Conservation (phyloP, 2,329 filamentous ascomycete genomes). For the Xylariaceae sp. region DNA sequence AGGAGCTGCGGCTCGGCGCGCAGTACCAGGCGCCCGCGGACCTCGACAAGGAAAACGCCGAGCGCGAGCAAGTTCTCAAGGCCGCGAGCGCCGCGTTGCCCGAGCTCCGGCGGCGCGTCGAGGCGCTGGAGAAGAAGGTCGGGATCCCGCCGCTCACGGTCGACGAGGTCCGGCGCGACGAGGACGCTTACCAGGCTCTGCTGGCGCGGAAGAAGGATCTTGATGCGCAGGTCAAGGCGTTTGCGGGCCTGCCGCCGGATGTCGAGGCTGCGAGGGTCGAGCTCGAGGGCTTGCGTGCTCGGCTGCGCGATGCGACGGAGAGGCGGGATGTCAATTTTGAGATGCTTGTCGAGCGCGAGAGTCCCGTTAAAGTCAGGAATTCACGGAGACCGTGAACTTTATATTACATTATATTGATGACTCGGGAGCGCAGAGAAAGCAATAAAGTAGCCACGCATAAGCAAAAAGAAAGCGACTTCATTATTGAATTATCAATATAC, state of each 20-base stretch:
- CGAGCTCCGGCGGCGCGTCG: slow-evolving; percentile 58
- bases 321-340: slow-evolving; percentile 73
- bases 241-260: slow-evolving; percentile 70
- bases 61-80: slow-evolving; percentile 68
- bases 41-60: slow-evolving; percentile 66
- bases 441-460: neutral
- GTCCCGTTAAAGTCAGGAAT: slow-evolving; percentile 43
- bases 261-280: slow-evolving; percentile 63
- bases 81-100: slow-evolving; percentile 60
- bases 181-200: slow-evolving; percentile 55
- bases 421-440: neutral
- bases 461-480: neutral
- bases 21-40: slow-evolving; percentile 52
- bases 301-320: slow-evolving; percentile 58
- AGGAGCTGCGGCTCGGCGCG: slow-evolving; percentile 38
- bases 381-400: slow-evolving; percentile 26
- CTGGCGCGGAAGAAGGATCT: slow-evolving; percentile 55
- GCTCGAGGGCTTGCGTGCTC: slow-evolving; percentile 61
- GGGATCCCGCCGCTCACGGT: slow-evolving; percentile 39
- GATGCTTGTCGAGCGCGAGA: slow-evolving; percentile 60
- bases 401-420: neutral
- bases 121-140: slow-evolving; percentile 38
- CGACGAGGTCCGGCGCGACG: slow-evolving; percentile 55
- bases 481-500: slow-evolving; percentile 19
- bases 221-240: slow-evolving; percentile 59